These are phyloP conservation scores for Panicum hallii DNA, from an alignment of 202 grass and related monocot genomes.

Conservation along the genomic window DNA sequence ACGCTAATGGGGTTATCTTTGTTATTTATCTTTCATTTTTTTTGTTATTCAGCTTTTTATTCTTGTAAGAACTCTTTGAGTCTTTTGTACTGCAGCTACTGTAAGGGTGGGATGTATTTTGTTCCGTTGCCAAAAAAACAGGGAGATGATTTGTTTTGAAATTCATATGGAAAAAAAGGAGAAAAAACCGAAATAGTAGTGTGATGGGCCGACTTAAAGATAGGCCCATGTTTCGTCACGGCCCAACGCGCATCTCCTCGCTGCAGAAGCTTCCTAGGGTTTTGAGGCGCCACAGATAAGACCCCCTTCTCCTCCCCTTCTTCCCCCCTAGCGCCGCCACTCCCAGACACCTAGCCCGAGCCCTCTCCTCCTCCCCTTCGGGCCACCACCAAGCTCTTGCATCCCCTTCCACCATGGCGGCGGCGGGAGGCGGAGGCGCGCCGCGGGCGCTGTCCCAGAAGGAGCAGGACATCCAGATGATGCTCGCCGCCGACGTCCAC, in stretches of 20 bases:
- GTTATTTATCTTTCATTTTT: too few species aligned
- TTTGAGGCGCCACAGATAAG: conserved; percentile 30
- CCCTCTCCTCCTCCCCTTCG: not conserved
- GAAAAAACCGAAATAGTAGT: not conserved
- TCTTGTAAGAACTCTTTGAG: too few species aligned
- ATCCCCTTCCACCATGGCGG: conserved; percentile 45
- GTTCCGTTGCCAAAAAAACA: too few species aligned
- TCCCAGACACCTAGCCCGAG: conserved; percentile 1
- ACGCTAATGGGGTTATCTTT: too few species aligned
- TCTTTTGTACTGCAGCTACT: too few species aligned
- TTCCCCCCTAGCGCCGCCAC: conserved; percentile 48
- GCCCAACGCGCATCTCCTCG: not conserved
- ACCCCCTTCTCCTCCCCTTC: not conserved
- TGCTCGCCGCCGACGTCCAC: conserved; percentile 92
- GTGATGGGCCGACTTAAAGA: not conserved
- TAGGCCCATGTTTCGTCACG: not conserved
- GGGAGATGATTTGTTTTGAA: not conserved
- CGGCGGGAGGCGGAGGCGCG: conserved; percentile 43
- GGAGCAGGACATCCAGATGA: conserved; percentile 95
- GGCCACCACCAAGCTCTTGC: not conserved
- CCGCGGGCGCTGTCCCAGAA: conserved; percentile 56
- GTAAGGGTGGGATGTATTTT: too few species aligned
- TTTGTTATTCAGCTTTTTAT: too few species aligned
- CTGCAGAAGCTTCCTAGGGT: conserved; percentile 42
- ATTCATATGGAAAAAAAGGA: not conserved